A percentile compares a stretch with the other conserved stretches of the same genome.
phyloP scores from a whole-genome alignment of 805 yeast species.

The Teunomyces gatunensis region DNA sequence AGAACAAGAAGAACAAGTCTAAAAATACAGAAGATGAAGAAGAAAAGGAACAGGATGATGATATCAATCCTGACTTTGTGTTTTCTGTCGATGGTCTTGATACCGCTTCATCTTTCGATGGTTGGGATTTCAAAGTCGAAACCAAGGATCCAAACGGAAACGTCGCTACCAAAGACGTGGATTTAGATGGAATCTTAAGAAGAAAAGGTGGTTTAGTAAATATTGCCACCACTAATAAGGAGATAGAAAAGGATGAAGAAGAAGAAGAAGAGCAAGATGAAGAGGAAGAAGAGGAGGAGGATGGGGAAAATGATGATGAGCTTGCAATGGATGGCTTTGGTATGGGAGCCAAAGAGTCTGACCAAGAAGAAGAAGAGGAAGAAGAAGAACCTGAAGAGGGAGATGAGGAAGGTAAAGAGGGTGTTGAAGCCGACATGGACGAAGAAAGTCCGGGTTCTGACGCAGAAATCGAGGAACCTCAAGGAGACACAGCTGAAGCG shows the following conservation, averaged over 20 bases:
- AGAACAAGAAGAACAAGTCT: slow-evolving; percentile 18
- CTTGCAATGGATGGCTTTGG: slow-evolving; percentile 44
- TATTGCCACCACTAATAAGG: slow-evolving; percentile 42
- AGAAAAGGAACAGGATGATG: slow-evolving; percentile 42
- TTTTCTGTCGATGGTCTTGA: slow-evolving; percentile 66
- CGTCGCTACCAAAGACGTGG: slow-evolving; percentile 55
- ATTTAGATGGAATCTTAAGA: slow-evolving; percentile 82
- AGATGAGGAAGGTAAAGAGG: slow-evolving; percentile 22
- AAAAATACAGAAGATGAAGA: slow-evolving; percentile 19
- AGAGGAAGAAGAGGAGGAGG: slow-evolving; percentile 20
- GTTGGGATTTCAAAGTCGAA: slow-evolving; percentile 80
- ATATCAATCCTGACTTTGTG: slow-evolving; percentile 69
- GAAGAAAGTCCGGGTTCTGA: slow-evolving; percentile 30
- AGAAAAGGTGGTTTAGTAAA: slow-evolving; percentile 75
- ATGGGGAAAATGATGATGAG: slow-evolving; percentile 33
- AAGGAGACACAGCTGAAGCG: slow-evolving; percentile 71
- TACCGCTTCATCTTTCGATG: slow-evolving; percentile 50
- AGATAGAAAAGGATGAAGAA: slow-evolving; percentile 9
- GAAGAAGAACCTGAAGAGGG: slow-evolving; percentile 27
- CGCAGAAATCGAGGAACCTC: slow-evolving; percentile 29
- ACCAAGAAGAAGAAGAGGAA: slow-evolving; percentile 31
- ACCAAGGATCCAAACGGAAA: slow-evolving; percentile 19
- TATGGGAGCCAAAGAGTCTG: slow-evolving; percentile 40
- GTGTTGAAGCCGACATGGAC: slow-evolving; percentile 29
- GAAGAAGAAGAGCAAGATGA: slow-evolving; percentile 19